Conservation (phyloP, 1,284 basidiomycete species). For the Cutaneotrichosporon cyanovorans region DNA sequence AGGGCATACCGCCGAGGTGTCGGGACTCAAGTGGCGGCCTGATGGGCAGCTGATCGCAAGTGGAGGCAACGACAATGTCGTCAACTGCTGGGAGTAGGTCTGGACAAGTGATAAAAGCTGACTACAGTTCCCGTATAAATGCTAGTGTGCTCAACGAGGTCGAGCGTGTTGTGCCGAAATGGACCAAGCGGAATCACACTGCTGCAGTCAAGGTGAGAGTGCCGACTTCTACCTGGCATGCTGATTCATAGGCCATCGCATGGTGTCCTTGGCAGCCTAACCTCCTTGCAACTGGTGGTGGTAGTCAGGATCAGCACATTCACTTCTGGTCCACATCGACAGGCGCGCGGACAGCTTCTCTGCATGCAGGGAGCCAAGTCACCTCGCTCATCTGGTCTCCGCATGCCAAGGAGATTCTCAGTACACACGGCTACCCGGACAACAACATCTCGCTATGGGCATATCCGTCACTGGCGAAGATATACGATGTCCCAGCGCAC, state of each 20-base stretch:
- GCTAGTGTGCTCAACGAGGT: conserved; percentile 41
- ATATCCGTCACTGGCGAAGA: conserved; percentile 57
- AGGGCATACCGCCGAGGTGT: conserved; percentile 81
- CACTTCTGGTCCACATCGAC: conserved; percentile 90
- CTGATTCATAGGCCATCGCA: too few species aligned
- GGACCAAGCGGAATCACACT: conserved; percentile 89
- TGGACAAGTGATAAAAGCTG: neutral
- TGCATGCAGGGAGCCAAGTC: conserved; percentile 80
- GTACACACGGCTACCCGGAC: conserved; percentile 87
- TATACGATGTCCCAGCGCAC: conserved; percentile 88
- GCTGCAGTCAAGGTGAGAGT: conserved; percentile 96
- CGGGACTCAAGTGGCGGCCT: conserved; percentile 56
- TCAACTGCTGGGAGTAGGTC: conserved; percentile 82
- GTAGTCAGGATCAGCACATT: conserved; percentile 87
- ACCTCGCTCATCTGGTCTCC: conserved; percentile 85
- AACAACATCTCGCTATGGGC: conserved; percentile 50
- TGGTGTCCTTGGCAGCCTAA: conserved; percentile 97
- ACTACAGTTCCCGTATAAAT: conserved; percentile 52
- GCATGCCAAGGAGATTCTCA: conserved; percentile 82
- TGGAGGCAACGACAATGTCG: conserved; percentile 92
- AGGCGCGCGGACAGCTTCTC: conserved; percentile 73
- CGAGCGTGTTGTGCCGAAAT: conserved; percentile 62
- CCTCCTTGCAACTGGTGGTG: conserved; percentile 87
- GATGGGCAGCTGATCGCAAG: conserved; percentile 85
- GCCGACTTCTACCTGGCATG: too few species aligned